These are phyloP conservation scores for Coniosporium tulheliwenetii DNA, from an alignment of 2,329 filamentous ascomycete genomes.

Conservation along the genomic window DNA sequence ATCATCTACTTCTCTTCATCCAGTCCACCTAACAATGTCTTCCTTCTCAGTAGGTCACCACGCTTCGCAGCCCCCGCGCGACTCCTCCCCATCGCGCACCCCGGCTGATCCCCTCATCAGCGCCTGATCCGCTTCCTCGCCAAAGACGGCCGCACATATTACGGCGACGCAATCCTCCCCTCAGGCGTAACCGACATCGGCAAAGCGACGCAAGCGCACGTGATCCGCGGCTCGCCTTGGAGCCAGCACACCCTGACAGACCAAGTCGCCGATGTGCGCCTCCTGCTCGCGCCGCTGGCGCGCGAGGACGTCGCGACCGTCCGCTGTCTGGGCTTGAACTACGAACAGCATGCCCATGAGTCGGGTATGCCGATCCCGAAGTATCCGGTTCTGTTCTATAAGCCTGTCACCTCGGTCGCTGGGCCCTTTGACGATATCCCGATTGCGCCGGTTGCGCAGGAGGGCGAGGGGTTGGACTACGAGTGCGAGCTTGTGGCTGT, in stretches of 20 bases:
- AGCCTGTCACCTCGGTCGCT: conserved; percentile 49
- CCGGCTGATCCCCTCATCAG: conserved; percentile 22
- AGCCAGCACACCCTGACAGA: conserved; percentile 48
- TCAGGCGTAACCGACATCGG: conserved; percentile 43
- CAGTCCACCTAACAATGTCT: not conserved
- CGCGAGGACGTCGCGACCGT: conserved; percentile 49
- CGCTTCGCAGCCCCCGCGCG: not conserved
- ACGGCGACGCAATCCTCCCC: conserved; percentile 59
- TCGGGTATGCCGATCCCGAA: conserved; percentile 52
- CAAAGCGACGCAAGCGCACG: conserved; percentile 42
- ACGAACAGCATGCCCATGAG: conserved; percentile 52
- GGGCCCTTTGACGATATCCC: conserved; percentile 53
- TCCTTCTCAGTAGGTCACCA: not conserved
- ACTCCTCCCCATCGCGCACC: too few relatives aligned
- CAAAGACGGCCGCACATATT: conserved; percentile 52
- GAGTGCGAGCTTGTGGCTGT: conserved; percentile 65
- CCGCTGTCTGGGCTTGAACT: conserved; percentile 56
- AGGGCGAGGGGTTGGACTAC: conserved; percentile 54
- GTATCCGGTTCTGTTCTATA: conserved; percentile 61
- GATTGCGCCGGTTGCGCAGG: conserved; percentile 48
- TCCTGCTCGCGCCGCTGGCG: conserved; percentile 48
- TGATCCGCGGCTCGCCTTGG: conserved; percentile 53
- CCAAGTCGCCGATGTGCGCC: conserved; percentile 32
- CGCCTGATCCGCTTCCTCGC: conserved; percentile 60
- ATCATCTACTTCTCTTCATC: not conserved